A percentile compares a stretch with the other conserved stretches of the same genome.
These are phyloP conservation scores for Pseudovirgaria hyperparasitica DNA, from an alignment of 2,329 filamentous ascomycete genomes.

Conservation along the genomic window DNA sequence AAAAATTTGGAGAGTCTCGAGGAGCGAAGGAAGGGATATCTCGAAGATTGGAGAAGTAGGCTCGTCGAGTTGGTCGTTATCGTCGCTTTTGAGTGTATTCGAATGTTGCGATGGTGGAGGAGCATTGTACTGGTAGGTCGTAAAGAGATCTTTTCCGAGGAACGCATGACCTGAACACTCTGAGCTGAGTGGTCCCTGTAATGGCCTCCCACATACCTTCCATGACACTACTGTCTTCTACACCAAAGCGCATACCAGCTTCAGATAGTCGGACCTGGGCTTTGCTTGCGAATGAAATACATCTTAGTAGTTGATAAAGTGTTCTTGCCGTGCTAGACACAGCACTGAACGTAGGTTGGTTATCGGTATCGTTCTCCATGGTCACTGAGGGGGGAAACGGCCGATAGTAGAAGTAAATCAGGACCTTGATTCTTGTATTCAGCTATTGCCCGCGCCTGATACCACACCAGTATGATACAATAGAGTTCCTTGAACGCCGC, in stretches of 20 bases:
- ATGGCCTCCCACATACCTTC: constrained; percentile 49
- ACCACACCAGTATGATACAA: constrained; percentile 17
- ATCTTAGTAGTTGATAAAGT: constrained; percentile 52
- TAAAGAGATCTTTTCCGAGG: constrained; percentile 80
- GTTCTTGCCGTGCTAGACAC: constrained; percentile 68
- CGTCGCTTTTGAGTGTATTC: constrained; percentile 14
- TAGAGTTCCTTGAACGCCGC: constrained; percentile 20
- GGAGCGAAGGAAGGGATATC: constrained; percentile 71
- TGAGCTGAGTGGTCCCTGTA: constrained; percentile 2
- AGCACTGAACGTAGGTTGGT: constrained; percentile 53
- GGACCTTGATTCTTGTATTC: constrained; percentile 16
- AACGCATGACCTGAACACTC: constrained; percentile 55
- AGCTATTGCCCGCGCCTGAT: constrained; percentile 22
- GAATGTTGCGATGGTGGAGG: constrained; percentile 22
- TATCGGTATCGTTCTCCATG: constrained; percentile 24
- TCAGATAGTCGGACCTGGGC: constrained; percentile 65
- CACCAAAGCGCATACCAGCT: constrained; percentile 76
- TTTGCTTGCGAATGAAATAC: constrained; percentile 47
- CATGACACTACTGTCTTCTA: constrained; percentile 80
- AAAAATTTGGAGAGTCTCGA: constrained; percentile 94
- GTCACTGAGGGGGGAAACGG: constrained; percentile 7
- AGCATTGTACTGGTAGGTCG: constrained; percentile 61
- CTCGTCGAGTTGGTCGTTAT: constrained; percentile 24
- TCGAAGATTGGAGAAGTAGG: constrained; percentile 56
- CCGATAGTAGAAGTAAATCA: constrained; percentile 8